phyloP scores from a whole-genome alignment of 805 yeast genomes.

The Teunomyces tritomae region DNA sequence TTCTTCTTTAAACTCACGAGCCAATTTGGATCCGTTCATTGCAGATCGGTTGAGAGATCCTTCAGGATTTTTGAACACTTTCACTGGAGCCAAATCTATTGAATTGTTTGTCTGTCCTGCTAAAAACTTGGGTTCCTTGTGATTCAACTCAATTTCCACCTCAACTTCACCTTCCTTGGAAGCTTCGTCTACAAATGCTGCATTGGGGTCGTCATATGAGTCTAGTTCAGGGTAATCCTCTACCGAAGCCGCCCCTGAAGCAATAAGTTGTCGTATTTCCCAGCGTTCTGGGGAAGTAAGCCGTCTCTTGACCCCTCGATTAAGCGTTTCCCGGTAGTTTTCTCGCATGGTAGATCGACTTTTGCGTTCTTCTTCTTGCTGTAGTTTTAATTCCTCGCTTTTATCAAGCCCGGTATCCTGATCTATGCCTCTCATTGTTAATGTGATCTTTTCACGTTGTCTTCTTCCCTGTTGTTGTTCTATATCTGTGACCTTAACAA shows the following conservation, averaged over 20 bases:
- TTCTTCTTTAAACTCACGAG: constrained; percentile 61
- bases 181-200: constrained; percentile 21
- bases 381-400: constrained; percentile 18
- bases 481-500: constrained; percentile 50
- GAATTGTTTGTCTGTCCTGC: constrained; percentile 49
- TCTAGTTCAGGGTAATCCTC: constrained; percentile 65
- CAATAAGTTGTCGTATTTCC: constrained; percentile 82
- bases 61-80: constrained; percentile 68
- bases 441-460: constrained; percentile 38
- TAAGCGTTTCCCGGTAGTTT: neutral
- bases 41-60: constrained; percentile 81
- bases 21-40: constrained; percentile 64
- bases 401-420: constrained; percentile 59
- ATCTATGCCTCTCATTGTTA: constrained; percentile 71
- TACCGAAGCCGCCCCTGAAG: constrained; percentile 70
- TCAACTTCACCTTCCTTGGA: constrained; percentile 40
- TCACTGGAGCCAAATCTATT: constrained; percentile 45
- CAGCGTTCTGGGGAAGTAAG: constrained; percentile 85
- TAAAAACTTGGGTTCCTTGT: constrained; percentile 69
- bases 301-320: constrained; percentile 34
- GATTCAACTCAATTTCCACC: constrained; percentile 70
- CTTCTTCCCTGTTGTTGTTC: constrained; percentile 16
- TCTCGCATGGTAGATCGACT: neutral
- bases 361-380: constrained; percentile 17
- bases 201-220: constrained; percentile 24